Base-by-base conservation (phyloP, 202 grass and related monocot genomes). In the Setaria italica region DNA sequence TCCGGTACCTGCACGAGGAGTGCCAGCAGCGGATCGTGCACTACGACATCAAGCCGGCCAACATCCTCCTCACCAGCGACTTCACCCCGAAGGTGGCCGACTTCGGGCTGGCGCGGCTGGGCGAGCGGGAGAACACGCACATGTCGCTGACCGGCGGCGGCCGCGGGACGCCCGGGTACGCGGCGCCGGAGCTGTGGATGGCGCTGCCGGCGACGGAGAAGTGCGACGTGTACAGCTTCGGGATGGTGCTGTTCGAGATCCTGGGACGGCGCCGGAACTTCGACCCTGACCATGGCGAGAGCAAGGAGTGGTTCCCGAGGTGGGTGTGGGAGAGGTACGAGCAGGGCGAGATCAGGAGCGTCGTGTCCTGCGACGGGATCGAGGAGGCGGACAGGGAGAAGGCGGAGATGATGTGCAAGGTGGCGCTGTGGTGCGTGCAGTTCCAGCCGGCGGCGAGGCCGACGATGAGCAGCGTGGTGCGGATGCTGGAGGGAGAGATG, bases 181-280 rank as follows among this genome's bases (percentile, higher is more conserved):
- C 92, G 1, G 91, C 91, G 53, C 95, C 95, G 19, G 95, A 95
- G 87, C 78, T 95, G 63, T 98, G 95, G 95, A 87, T 89, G 82
- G 71, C 62, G 4, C 34, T 89, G 49, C 84, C 89, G 17, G 82
- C 90, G 6, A 94, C 91, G 9, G 72, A 90, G 62, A 95, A 88
- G 88, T 95, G 93, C 58, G 95, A 98, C 49, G 95, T 95, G 41
- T 98, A 98, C 86, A 95, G 95, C 81, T 98, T 95, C 42, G 95
- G 95, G 6, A 98, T 98, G 95, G 82, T 95, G 85, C 71, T 98
- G 84, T 84, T 98, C 37, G 95, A 98, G 87, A 83, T 98, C 57
- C 77, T 98, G 2, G 95, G 95, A 3, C 67, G 89, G 47, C 86
- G 91, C 11, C 90, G 93, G 70, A 95, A 98, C 79, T 86, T 84